Percentiles rank a stretch among this genome's conserved stretches.
phyloP scores from a whole-genome alignment of 345 rosid species.

The Bruguiera sexangula region DNA sequence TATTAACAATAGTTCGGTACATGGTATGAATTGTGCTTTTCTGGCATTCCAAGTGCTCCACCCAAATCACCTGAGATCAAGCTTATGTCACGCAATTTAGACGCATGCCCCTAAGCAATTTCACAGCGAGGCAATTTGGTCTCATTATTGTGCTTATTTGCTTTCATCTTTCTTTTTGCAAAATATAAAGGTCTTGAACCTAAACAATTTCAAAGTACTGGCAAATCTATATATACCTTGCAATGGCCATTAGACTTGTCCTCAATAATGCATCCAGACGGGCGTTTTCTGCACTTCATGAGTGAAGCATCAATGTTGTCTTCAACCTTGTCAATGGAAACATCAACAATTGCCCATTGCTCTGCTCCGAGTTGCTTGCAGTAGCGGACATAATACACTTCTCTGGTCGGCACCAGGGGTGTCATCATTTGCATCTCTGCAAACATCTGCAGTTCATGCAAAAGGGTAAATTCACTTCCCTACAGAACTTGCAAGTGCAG shows the following conservation, averaged over 20 bases:
- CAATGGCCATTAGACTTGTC: conserved; percentile 91
- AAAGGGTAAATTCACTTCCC: background rate
- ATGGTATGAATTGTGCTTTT: conserved; percentile 60
- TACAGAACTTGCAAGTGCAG: background rate
- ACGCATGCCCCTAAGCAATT: too few species aligned
- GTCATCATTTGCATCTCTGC: conserved; percentile 94
- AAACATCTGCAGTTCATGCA: conserved; percentile 66
- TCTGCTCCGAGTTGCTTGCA: conserved; percentile 78
- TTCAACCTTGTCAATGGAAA: conserved; percentile 76
- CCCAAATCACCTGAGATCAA: conserved; percentile 75
- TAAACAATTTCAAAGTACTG: too few species aligned
- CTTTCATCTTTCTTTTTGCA: too few species aligned
- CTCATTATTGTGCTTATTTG: too few species aligned
- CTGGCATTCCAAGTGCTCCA: conserved; percentile 87
- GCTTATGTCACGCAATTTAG: background rate
- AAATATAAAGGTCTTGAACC: too few species aligned
- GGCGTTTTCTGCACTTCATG: conserved; percentile 80
- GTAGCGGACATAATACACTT: conserved; percentile 78
- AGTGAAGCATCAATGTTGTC: conserved; percentile 81
- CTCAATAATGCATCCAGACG: conserved; percentile 93
- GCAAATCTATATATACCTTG: conserved; percentile 41
- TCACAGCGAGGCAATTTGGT: too few species aligned
- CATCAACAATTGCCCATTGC: conserved; percentile 91
- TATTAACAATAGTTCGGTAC: conserved; percentile 71
- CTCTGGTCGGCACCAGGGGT: conserved; percentile 88